Percentiles rank a stretch among this genome's conserved stretches.
Evolutionary conservation across 2,329 filamentous ascomycete genomes (phyloP).

Genomic region (Lecanosticta acicola): DNA sequence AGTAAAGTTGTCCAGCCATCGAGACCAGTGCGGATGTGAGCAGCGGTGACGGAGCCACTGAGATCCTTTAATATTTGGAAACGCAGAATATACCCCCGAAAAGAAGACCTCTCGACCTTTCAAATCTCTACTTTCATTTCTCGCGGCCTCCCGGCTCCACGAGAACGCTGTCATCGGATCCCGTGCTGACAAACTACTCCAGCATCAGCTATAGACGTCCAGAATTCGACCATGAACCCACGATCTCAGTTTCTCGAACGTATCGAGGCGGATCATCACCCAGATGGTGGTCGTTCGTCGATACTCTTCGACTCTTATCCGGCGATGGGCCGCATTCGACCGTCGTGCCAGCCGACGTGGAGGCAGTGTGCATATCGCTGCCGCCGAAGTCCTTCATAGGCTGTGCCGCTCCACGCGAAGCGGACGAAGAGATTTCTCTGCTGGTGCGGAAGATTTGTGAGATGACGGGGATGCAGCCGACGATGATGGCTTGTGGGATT

Average conservation of each 20-base stretch:
- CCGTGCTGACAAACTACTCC: not conserved
- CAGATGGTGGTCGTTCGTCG: not conserved
- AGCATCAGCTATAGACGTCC: not conserved
- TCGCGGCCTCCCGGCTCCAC: not conserved
- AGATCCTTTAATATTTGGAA: too few species aligned
- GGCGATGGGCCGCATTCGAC: not conserved
- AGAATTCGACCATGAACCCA: not conserved
- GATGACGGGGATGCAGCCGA: conserved; percentile 11
- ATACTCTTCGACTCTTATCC: not conserved
- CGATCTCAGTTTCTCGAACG: not conserved
- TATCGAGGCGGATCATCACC: not conserved
- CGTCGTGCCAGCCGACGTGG: not conserved
- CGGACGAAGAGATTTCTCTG: not conserved
- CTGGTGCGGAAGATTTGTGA: conserved; percentile 10
- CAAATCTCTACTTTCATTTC: too few species aligned
- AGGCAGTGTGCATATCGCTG: not conserved
- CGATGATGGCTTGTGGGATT: conserved; percentile 5
- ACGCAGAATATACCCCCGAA: too few species aligned
- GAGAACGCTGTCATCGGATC: not conserved
- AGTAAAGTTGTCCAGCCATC: too few species aligned
- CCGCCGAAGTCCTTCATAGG: not conserved
- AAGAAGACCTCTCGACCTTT: too few species aligned
- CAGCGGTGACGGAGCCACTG: too few species aligned
- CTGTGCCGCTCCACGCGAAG: not conserved
- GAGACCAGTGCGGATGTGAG: too few species aligned